Evolutionary conservation across 495 filamentous ascomycete genomes (phyloP).

Genomic region (Evansstolkia leycettana): DNA sequence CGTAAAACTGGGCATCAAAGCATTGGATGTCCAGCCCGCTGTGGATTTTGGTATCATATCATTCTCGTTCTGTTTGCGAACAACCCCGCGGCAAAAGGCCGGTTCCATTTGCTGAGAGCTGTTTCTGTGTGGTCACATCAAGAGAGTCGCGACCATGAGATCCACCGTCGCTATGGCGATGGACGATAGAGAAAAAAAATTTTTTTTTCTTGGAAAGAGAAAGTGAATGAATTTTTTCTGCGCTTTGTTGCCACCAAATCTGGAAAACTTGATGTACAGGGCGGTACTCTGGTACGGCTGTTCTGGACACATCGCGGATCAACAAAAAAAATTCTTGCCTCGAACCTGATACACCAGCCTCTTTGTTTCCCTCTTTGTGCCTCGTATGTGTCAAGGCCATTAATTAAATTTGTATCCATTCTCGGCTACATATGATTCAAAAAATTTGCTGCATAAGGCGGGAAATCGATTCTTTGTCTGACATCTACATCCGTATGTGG

Average conservation of each 20-base stretch:
- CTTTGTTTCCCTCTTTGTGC: too few species aligned
- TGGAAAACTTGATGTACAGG: too few species aligned
- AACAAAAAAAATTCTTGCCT: too few species aligned
- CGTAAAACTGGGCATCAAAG: conserved; percentile 33
- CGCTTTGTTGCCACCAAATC: too few species aligned
- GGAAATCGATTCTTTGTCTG: conserved; percentile 1
- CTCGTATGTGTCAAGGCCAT: too few species aligned
- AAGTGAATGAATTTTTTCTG: conserved; percentile 2
- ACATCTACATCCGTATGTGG: conserved; percentile 1
- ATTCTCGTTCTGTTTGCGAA: conserved; percentile 14
- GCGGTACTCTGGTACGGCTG: too few species aligned
- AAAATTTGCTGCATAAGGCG: too few species aligned
- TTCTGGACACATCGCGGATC: too few species aligned
- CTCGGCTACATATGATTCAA: too few species aligned
- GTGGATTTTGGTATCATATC: conserved; percentile 2
- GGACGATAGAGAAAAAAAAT: neutral
- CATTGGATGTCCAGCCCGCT: conserved; percentile 10
- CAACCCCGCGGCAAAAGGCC: conserved; percentile 15
- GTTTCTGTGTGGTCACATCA: conserved; percentile 5
- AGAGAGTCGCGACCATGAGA: conserved; percentile 10
- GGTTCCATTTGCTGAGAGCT: conserved; percentile 7
- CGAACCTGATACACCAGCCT: too few species aligned
- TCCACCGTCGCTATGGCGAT: conserved; percentile 6
- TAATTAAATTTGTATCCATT: too few species aligned
- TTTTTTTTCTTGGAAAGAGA: conserved; percentile 4